Percentiles rank a stretch among this genome's conserved stretches.
Evolutionary conservation across 139 green algal species (phyloP).

Genomic region (Chlorella sp.): DNA sequence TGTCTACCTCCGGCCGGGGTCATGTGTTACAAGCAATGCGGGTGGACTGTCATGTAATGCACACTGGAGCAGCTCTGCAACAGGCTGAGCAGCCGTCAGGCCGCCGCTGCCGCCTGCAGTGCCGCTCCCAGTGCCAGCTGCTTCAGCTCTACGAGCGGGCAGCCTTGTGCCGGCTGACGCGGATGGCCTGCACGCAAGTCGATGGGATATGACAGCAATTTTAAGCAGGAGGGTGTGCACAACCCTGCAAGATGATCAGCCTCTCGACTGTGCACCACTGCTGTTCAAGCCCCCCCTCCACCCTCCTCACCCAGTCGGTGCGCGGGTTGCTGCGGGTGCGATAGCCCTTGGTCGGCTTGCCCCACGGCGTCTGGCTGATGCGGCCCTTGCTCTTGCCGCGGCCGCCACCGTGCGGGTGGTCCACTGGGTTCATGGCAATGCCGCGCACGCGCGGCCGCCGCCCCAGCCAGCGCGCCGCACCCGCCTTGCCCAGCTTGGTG

Average conservation of each 20-base stretch:
- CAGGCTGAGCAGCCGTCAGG: no score
- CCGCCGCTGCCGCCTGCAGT: no score
- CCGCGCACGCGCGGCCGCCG: conserved; percentile 75
- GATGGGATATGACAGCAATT: no score
- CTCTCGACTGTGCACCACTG: no score
- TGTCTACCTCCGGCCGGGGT: no score
- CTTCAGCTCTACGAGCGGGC: background rate
- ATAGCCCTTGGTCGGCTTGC: conserved; percentile 88
- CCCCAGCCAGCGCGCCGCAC: conserved; percentile 70
- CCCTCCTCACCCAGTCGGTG: conserved; percentile 51
- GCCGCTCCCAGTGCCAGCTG: no score
- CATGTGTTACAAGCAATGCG: no score
- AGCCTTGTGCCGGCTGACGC: conserved; percentile 68
- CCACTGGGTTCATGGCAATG: conserved; percentile 96
- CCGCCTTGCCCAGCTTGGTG: conserved; percentile 86
- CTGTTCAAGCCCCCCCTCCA: no score
- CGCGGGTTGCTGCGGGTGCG: conserved; percentile 80
- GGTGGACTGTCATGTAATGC: no score
- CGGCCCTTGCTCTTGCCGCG: conserved; percentile 85
- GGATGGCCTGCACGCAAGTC: conserved; percentile 59
- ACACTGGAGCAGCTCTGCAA: no score
- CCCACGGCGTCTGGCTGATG: conserved; percentile 87
- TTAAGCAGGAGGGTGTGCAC: no score
- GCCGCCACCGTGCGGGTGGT: conserved; percentile 93
- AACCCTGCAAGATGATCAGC: no score